Evolutionary conservation across 305 asterid genomes (phyloP).

Genomic region (Solanum chacoense): DNA sequence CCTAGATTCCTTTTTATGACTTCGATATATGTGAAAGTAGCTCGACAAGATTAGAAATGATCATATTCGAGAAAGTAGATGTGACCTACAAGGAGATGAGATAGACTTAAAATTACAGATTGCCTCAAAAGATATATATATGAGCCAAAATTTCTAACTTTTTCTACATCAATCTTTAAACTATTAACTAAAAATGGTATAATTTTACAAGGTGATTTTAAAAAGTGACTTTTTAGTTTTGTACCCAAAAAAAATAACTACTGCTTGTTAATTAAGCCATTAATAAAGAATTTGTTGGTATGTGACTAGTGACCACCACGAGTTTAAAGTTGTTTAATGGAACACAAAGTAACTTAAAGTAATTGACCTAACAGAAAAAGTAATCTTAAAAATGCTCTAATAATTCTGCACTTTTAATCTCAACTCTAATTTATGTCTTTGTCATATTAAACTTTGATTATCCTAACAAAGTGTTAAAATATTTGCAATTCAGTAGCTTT

Average conservation of each 20-base stretch:
- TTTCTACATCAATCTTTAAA: background rate
- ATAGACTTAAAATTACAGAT: background rate
- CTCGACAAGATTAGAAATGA: background rate
- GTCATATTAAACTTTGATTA: background rate
- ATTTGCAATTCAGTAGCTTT: background rate
- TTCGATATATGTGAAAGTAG: background rate
- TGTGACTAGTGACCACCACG: background rate
- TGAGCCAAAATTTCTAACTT: background rate
- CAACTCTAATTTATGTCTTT: background rate
- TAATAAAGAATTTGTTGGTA: background rate
- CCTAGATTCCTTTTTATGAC: background rate
- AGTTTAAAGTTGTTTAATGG: background rate
- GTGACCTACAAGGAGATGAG: background rate
- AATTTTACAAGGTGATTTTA: background rate
- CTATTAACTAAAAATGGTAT: background rate
- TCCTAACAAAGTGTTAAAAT: background rate
- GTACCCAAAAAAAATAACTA: background rate
- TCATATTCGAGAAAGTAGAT: background rate
- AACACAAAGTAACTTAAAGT: background rate
- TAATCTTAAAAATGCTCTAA: background rate
- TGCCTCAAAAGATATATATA: background rate
- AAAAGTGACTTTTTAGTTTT: background rate
- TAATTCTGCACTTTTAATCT: background rate
- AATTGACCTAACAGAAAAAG: background rate
- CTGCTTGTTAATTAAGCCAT: background rate